phyloP scores from a whole-genome alignment of 208 protist genomes.

The Borovskyia barvae region DNA sequence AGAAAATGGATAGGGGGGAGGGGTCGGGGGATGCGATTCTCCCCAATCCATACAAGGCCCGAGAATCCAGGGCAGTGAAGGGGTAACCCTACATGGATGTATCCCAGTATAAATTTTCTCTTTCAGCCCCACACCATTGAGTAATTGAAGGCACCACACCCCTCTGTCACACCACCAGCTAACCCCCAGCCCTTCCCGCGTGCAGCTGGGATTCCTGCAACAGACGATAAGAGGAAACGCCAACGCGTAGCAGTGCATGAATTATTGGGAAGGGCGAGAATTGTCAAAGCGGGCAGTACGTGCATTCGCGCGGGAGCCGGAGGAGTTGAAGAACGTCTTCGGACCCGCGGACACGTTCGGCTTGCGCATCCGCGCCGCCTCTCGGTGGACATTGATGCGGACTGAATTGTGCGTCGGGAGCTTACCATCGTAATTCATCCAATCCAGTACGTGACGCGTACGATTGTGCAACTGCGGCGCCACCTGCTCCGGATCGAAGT shows the following conservation, averaged over 20 bases:
- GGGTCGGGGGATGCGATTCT: no score
- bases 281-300: slow-evolving; percentile 60
- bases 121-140: no score
- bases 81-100: no score
- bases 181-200: no score
- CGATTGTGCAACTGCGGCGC: slow-evolving; percentile 50
- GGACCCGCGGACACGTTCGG: slow-evolving; percentile 48
- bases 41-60: no score
- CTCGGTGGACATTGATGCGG: slow-evolving; percentile 67
- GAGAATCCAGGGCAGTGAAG: no score
- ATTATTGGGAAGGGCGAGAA: slow-evolving; percentile 3
- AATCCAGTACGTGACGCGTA: slow-evolving; percentile 73
- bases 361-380: slow-evolving; percentile 56
- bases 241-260: no score
- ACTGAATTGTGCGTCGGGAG: slow-evolving; percentile 79
- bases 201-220: neutral
- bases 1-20: no score
- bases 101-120: no score
- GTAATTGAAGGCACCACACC: no score
- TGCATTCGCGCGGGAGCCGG: slow-evolving; percentile 76
- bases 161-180: no score
- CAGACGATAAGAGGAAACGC: neutral
- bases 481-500: slow-evolving; percentile 66
- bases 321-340: slow-evolving; percentile 83
- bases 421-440: slow-evolving; percentile 88